Evolutionary conservation across 176 grass and related monocot species (phyloP).

Genomic region (Musa beccarii): DNA sequence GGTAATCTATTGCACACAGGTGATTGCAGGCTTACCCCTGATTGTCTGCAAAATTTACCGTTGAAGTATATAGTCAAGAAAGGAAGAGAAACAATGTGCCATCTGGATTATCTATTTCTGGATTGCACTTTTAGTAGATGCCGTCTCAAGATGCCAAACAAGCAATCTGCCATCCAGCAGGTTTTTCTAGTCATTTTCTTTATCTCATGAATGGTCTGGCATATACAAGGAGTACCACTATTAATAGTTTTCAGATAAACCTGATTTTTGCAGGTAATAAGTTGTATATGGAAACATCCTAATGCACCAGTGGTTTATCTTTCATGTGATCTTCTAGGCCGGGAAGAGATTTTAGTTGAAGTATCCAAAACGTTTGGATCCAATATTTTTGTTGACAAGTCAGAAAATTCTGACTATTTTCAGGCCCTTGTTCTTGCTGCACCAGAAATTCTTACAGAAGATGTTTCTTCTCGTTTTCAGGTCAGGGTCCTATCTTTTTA

Average conservation of each 20-base stretch:
- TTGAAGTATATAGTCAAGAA: conserved; percentile 72
- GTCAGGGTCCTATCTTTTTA: conserved; percentile 16
- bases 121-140: conserved; percentile 83
- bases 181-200: conserved; percentile 26
- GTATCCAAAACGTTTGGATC: conserved; percentile 68
- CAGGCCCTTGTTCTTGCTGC: conserved; percentile 36
- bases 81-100: conserved; percentile 44
- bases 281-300: conserved; percentile 92
- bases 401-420: conserved; percentile 44
- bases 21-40: conserved; percentile 58
- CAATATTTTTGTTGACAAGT: conserved; percentile 52
- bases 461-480: conserved; percentile 75
- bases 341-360: conserved; percentile 66
- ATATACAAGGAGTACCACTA: conserved; percentile 7
- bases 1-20: conserved; percentile 79
- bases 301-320: conserved; percentile 56
- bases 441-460: conserved; percentile 54
- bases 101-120: conserved; percentile 62
- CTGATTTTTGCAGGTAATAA: conserved; percentile 57
- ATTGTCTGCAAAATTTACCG: conserved; percentile 68
- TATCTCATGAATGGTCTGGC: neutral
- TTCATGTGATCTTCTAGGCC: conserved; percentile 63
- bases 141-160: conserved; percentile 67
- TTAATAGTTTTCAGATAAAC: conserved; percentile 20
- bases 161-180: conserved; percentile 72